Conservation (phyloP, 2,329 filamentous ascomycete species). For the Cladosporium sp. region DNA sequence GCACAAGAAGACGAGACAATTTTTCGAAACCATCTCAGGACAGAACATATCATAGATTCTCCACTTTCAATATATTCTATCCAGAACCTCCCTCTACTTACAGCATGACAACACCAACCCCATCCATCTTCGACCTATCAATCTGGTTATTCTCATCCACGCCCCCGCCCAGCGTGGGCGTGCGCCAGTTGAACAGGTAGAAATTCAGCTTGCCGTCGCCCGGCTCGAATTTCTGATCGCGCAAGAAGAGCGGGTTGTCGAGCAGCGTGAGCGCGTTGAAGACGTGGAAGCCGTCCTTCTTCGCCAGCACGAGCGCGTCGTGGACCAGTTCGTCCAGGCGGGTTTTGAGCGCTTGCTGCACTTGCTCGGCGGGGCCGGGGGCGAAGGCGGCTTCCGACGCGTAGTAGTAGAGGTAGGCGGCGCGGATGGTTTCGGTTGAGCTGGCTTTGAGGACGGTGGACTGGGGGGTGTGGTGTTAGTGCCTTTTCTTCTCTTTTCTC, state of each 20-base stretch:
- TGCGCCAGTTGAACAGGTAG: slow-evolving; percentile 96
- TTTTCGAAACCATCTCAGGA: too few species aligned
- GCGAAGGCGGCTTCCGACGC: slow-evolving; percentile 73
- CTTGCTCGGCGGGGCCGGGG: slow-evolving; percentile 14
- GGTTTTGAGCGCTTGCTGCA: slow-evolving; percentile 59
- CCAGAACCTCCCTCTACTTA: slow-evolving; percentile 33
- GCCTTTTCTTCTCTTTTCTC: neutral
- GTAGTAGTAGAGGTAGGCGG: slow-evolving; percentile 97
- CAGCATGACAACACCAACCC: slow-evolving; percentile 85
- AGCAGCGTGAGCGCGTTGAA: slow-evolving; percentile 93
- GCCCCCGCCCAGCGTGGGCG: slow-evolving; percentile 78
- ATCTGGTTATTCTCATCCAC: slow-evolving; percentile 74
- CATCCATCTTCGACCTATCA: slow-evolving; percentile 74
- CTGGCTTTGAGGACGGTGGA: slow-evolving; percentile 83
- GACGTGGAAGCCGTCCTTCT: slow-evolving; percentile 82
- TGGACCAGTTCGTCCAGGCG: slow-evolving; percentile 76
- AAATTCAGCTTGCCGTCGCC: slow-evolving; percentile 95
- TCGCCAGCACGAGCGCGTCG: slow-evolving; percentile 84
- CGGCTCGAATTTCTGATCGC: slow-evolving; percentile 89
- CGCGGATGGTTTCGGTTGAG: slow-evolving; percentile 72
- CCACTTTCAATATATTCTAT: too few species aligned
- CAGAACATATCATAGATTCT: too few species aligned
- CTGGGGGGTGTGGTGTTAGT: slow-evolving; percentile 15
- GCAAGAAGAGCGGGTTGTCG: slow-evolving; percentile 90
- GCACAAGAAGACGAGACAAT: too few species aligned